phyloP scores from a whole-genome alignment of 2,329 filamentous ascomycete species.

The Pyrenophora seminiperda region DNA sequence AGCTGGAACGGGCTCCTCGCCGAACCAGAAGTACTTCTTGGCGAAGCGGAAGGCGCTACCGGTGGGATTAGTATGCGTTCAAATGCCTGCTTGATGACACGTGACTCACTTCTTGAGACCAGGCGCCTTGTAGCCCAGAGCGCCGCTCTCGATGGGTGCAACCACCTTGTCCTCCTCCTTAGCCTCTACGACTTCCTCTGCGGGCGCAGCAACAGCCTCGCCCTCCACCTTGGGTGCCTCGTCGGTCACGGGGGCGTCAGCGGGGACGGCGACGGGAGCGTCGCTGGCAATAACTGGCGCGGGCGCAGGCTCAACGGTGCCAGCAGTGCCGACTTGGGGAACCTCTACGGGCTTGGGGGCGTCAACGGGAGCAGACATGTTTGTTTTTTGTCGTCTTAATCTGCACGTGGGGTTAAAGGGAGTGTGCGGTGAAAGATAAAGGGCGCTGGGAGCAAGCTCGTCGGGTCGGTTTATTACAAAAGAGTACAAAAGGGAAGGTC shows the following conservation, averaged over 20 bases:
- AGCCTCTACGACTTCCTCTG: constrained; percentile 43
- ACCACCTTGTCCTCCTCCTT: constrained; percentile 54
- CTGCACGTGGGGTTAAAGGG: constrained; percentile 12
- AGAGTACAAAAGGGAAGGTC: constrained; percentile 37
- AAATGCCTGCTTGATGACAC: neutral
- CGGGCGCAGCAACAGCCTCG: constrained; percentile 34
- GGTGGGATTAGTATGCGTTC: constrained; percentile 14
- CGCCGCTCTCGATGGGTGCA: constrained; percentile 79
- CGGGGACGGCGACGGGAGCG: constrained; percentile 46
- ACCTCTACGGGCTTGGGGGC: constrained; percentile 70
- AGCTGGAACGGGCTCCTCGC: constrained; percentile 70
- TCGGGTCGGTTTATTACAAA: constrained; percentile 43
- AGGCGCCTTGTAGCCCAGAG: constrained; percentile 86
- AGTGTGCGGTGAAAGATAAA: constrained; percentile 22
- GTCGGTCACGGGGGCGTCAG: constrained; percentile 51
- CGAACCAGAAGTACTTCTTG: constrained; percentile 82
- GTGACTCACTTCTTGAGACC: constrained; percentile 85
- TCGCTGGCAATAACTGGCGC: constrained; percentile 45
- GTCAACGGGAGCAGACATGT: constrained; percentile 71
- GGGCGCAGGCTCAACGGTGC: constrained; percentile 43
- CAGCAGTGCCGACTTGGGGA: constrained; percentile 41
- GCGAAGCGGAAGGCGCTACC: constrained; percentile 81
- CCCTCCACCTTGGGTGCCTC: constrained; percentile 46
- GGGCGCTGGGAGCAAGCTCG: constrained; percentile 30
- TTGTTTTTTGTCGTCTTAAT: constrained; percentile 8